Conservation (phyloP, 768 basidiomycete species). For the Suillus placidus region DNA sequence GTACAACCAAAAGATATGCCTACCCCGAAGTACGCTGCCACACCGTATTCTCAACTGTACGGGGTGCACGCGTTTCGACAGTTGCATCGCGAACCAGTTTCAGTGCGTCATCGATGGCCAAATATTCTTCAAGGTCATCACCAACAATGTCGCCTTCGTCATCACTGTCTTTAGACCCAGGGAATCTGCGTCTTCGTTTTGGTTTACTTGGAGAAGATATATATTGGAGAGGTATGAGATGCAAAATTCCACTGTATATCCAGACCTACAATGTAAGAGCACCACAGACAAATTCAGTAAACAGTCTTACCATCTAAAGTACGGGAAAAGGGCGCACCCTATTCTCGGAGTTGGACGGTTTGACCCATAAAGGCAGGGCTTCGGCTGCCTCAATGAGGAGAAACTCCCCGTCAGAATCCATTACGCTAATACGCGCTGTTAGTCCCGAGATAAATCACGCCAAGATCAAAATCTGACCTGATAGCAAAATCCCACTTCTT, state of each 20-base stretch:
- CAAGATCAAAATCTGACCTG: constrained; percentile 52
- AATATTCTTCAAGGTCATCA: constrained; percentile 51
- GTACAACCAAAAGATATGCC: constrained; percentile 15
- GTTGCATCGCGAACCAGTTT: constrained; percentile 56
- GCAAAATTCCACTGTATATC: constrained; percentile 81
- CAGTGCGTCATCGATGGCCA: constrained; percentile 65
- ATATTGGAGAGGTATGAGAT: constrained; percentile 83
- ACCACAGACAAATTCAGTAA: constrained; percentile 32
- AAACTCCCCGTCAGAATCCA: constrained; percentile 95
- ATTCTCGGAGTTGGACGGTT: constrained; percentile 88
- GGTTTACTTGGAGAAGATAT: constrained; percentile 67
- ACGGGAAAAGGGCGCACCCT: constrained; percentile 64
- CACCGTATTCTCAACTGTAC: constrained; percentile 61
- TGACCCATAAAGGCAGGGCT: constrained; percentile 85
- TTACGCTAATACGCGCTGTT: constrained; percentile 39
- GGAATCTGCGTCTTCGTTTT: constrained; percentile 47
- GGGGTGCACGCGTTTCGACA: constrained; percentile 60
- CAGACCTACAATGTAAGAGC: constrained; percentile 70
- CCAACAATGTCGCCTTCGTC: constrained; percentile 48
- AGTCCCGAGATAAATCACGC: constrained; percentile 5
- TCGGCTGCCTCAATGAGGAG: constrained; percentile 96
- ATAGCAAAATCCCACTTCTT: constrained; percentile 79
- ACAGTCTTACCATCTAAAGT: constrained; percentile 33
- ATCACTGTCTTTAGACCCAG: constrained; percentile 47
- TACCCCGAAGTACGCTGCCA: constrained; percentile 75